Base-by-base conservation (phyloP, 75 land plant genomes). In the Sequoia sempervirens region DNA sequence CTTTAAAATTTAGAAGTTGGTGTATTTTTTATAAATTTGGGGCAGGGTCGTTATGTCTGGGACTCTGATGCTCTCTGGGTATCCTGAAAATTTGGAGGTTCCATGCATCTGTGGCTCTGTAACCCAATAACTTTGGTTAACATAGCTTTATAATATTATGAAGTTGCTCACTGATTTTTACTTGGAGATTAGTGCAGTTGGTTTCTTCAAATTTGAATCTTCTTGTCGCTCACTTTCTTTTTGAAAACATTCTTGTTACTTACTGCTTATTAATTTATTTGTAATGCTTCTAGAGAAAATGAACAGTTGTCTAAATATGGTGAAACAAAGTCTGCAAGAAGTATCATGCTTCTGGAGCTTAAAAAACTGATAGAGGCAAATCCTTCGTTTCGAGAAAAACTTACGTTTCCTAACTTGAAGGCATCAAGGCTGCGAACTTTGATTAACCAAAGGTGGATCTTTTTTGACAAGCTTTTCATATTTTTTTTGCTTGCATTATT, bases 221-320 rank as follows among this genome's bases (percentile, higher is more conserved):
- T 78, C 45, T 0, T 78, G 28, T 43, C 45, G 12, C 41, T 45
- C 45, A 32, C 36, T 78, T 75, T 78, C 80, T n/a, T 30, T 81
- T 83, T 79, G 45, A 70, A 5, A 9, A 47, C 30, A 32, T 26
- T 32, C 4, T 18, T 26, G 38, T 61, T 86, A 12, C 80, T 45
- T 82, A 26, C 66, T 52, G 69, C 50, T 36, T 53, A 23, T 61
- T 61, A 61, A 61, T 23, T 23, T 61, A 61, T 86, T 69, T 53
- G 38, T 26, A 20, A 68, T 83, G 52, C 4, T 36, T 56, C 79
- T 87, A 94, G 95, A 87, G 92, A 94, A 86, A 94, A 94, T 85
- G 95, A 94, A 81, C 95, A 94, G 82, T 83, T 94, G 12, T 94
- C 95, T 46, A 94, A 94, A 82, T 94, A 94, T 82, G 95, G 95